These are phyloP conservation scores for Cyberlindnera saturnus DNA, from an alignment of 805 yeast species.

Conservation along the genomic window DNA sequence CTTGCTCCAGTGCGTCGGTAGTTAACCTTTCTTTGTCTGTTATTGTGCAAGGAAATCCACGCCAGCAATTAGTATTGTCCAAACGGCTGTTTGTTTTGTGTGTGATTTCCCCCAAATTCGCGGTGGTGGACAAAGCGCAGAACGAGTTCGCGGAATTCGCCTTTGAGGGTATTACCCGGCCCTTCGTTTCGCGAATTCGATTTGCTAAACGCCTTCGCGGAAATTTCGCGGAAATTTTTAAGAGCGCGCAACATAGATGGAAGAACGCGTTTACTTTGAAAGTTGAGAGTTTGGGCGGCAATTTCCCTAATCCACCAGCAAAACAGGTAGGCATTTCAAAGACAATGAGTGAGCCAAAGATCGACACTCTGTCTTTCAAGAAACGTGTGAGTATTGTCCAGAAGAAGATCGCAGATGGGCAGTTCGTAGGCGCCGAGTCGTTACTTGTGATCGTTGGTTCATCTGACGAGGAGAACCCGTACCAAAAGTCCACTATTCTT, in stretches of 20 bases:
- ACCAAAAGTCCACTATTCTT: conserved; percentile 77
- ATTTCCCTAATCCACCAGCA: neutral
- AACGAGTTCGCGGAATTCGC: neutral
- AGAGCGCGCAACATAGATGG: neutral
- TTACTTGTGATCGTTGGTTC: conserved; percentile 75
- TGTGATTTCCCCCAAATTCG: no score
- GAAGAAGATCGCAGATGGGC: conserved; percentile 20
- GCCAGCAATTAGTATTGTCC: no score
- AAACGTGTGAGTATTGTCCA: conserved; percentile 43
- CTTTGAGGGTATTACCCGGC: no score
- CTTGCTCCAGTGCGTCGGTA: no score
- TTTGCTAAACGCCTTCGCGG: neutral
- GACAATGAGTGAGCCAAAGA: conserved; percentile 51
- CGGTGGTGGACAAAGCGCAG: no score
- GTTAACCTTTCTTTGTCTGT: no score
- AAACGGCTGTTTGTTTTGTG: no score
- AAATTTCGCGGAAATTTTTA: neutral
- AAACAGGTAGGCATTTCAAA: neutral
- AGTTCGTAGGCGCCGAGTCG: conserved; percentile 40
- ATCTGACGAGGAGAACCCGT: conserved; percentile 81
- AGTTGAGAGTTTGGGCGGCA: neutral
- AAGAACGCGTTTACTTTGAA: conserved; percentile 1
- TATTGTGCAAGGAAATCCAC: no score
- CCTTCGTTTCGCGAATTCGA: neutral
- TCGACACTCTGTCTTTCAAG: conserved; percentile 48